Base-by-base conservation (phyloP, 768 basidiomycete genomes). In the Serendipita sp. region DNA sequence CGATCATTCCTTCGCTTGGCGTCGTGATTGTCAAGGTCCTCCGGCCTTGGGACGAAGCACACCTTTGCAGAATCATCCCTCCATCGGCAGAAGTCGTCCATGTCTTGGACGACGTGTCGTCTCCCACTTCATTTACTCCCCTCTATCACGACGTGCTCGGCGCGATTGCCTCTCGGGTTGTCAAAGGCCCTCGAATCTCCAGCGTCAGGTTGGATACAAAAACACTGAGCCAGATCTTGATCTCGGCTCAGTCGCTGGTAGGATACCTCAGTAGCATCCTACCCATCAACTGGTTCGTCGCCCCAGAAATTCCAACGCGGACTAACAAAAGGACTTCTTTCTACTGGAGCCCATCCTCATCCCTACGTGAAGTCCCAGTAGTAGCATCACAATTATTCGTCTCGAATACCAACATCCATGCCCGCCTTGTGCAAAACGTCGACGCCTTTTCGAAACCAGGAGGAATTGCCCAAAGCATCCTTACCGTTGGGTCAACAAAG, bases 51-150 rank as follows among this genome's bases (percentile, higher is more conserved):
- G 76, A 81, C 68, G 82, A 84, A 64, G 74, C 76, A 20, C 79
- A 81, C n/a, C 76, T 95, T 64, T 78, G 76, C 65, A 71, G 69
- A 14, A 72, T 79, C 26, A 69, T 94, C 34, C 91, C 91, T 3
- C 60, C 75, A 3, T 79, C 79, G 16, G 84, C 77, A 22, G 77
- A 74, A 68, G 73, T 72, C 26, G 74, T 94, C 4, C 79, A 89
- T 67, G 85, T 94, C 63, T 73, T 91, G 28, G 88, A 90, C 65
- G 90, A 94, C 65, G 86, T 88, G 11, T 80, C 84, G 2, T 78
- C 79, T 51, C 72, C 79, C 41, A 75, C 78, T 26, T 77, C 81
- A 1, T 82, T 82, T 67, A 87, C 88, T 1, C 74, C 74, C 14
- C 76, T 93, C 22, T 88, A 84, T 67, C 74, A 79, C n/a, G 85